A percentile compares a stretch with the other conserved stretches of the same genome.
Conservation (phyloP, 2,329 filamentous ascomycete species). For the Aspergillus terreus region DNA sequence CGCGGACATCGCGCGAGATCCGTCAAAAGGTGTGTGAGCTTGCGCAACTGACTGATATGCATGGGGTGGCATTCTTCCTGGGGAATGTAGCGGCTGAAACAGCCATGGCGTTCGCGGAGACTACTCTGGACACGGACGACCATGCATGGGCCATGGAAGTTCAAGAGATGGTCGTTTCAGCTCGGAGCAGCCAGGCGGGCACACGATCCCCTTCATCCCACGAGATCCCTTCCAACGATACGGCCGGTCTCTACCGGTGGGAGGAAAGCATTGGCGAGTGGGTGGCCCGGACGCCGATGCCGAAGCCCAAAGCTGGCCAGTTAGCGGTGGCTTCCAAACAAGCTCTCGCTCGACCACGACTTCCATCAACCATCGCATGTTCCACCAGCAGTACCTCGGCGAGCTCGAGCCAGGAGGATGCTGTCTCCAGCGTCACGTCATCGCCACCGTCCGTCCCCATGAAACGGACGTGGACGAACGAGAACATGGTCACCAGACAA, state of each 20-base stretch:
- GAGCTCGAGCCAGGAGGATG: conserved; percentile 13
- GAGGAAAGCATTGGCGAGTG: conserved; percentile 57
- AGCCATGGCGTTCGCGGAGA: conserved; percentile 40
- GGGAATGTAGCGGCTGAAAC: conserved; percentile 35
- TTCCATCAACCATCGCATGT: conserved; percentile 13
- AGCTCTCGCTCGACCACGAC: conserved; percentile 9
- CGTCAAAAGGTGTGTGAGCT: conserved; percentile 25
- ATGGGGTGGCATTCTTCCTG: conserved; percentile 27
- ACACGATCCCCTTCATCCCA: conserved; percentile 12
- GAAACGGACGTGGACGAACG: conserved; percentile 17
- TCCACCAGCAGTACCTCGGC: conserved; percentile 24
- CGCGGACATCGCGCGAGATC: conserved; percentile 22
- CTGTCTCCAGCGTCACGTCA: conserved; percentile 27
- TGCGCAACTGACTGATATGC: conserved; percentile 15
- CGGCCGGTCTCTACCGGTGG: conserved; percentile 44
- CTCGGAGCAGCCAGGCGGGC: conserved; percentile 12
- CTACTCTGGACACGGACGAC: conserved; percentile 33
- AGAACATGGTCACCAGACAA: conserved; percentile 14
- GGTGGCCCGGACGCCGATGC: conserved; percentile 48
- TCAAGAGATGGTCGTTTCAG: conserved; percentile 28
- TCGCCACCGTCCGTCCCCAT: conserved; percentile 24
- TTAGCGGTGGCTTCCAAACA: conserved; percentile 3
- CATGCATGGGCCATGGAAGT: conserved; percentile 39
- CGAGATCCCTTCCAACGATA: conserved; percentile 11
- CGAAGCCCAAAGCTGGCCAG: conserved; percentile 17